phyloP scores from a whole-genome alignment of 2,329 filamentous ascomycete species.

The Hymenoscyphus occultus region DNA sequence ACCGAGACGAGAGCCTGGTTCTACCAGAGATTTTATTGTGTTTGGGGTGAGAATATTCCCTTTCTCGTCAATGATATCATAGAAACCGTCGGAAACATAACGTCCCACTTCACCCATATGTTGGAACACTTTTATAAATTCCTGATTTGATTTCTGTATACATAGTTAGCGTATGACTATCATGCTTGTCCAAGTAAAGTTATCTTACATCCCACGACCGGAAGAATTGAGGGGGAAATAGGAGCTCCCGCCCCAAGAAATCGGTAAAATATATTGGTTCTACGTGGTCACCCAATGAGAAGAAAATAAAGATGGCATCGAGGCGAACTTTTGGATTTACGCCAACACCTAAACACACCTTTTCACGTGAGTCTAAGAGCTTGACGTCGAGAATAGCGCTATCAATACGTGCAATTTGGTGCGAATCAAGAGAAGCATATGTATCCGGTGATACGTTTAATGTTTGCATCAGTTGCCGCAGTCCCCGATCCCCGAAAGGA shows the following conservation, averaged over 20 bases:
- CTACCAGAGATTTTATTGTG: background rate
- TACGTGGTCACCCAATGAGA: background rate
- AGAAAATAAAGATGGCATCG: conserved; percentile 1
- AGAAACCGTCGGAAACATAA: background rate
- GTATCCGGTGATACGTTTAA: background rate
- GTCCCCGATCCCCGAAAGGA: background rate
- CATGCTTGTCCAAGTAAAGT: background rate
- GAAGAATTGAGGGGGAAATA: background rate
- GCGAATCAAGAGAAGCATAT: background rate
- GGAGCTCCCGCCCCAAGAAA: background rate
- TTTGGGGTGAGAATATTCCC: background rate
- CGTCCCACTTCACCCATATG: background rate
- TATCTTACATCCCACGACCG: background rate
- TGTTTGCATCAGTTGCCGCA: background rate
- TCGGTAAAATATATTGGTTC: background rate
- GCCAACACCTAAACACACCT: background rate
- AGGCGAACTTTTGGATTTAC: background rate
- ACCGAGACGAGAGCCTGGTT: background rate
- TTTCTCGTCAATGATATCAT: background rate
- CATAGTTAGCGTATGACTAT: background rate
- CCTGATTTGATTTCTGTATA: background rate
- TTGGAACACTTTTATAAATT: background rate
- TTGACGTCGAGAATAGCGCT: background rate
- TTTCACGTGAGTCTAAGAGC: background rate
- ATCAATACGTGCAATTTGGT: background rate